phyloP scores from a whole-genome alignment of 2,329 filamentous ascomycete species.

The Albophoma yamanashiensis region DNA sequence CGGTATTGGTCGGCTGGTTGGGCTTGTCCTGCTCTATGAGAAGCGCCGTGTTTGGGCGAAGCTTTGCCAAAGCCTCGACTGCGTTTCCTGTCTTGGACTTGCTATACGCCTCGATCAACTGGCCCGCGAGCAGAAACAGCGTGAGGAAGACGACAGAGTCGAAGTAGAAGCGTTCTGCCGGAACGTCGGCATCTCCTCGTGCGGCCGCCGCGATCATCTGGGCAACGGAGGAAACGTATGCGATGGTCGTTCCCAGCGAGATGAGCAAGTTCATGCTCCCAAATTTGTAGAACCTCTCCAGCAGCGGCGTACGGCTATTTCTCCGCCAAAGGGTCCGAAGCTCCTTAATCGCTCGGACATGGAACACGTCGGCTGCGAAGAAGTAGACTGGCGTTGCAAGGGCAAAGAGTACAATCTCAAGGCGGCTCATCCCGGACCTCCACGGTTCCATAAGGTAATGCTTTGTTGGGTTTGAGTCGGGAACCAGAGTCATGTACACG shows the following conservation, averaged over 20 bases:
- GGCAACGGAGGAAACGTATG: conserved; percentile 72
- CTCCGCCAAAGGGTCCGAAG: conserved; percentile 66
- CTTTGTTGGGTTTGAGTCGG: conserved; percentile 43
- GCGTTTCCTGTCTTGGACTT: conserved; percentile 86
- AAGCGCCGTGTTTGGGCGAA: conserved; percentile 67
- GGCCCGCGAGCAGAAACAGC: conserved; percentile 66
- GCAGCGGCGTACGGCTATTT: conserved; percentile 60
- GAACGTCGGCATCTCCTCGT: conserved; percentile 23
- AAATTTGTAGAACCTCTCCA: conserved; percentile 78
- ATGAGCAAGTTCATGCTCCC: conserved; percentile 96
- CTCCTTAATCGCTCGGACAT: conserved; percentile 68
- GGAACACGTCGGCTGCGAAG: conserved; percentile 77
- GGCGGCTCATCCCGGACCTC: conserved; percentile 60
- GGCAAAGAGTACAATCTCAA: conserved; percentile 70
- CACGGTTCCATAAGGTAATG: conserved; percentile 61
- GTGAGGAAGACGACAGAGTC: conserved; percentile 90
- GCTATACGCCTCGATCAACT: conserved; percentile 80
- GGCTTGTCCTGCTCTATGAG: conserved; percentile 43
- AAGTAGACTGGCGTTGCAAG: conserved; percentile 82
- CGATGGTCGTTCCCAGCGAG: conserved; percentile 77
- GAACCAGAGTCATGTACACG: conserved; percentile 78
- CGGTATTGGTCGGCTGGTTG: conserved; percentile 25
- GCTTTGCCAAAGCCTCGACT: conserved; percentile 65
- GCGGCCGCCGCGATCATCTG: conserved; percentile 59
- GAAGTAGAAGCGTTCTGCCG: conserved; percentile 60